Percentiles rank a stretch among this genome's conserved stretches.
Conservation (phyloP, 139 green algal genomes). For the Ulvella scutata region DNA sequence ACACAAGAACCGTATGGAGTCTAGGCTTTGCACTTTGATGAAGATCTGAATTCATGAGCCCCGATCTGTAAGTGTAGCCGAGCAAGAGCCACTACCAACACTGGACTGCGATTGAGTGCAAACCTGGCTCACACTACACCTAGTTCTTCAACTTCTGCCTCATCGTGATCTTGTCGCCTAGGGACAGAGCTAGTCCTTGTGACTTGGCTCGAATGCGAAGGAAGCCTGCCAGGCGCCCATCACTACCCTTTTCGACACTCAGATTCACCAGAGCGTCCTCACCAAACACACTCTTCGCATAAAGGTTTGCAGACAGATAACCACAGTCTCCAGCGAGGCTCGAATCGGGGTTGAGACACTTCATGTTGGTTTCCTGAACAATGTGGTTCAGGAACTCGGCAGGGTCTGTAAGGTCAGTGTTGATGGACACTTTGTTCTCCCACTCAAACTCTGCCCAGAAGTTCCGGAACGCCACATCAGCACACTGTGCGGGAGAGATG, state of each 20-base stretch:
- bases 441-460: slow-evolving; percentile 99
- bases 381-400: slow-evolving; percentile 88
- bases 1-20: no score
- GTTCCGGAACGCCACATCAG: slow-evolving; percentile 77
- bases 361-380: slow-evolving; percentile 91
- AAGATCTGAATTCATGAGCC: no score
- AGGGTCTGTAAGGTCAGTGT: slow-evolving; percentile 81
- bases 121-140: slow-evolving; percentile 10
- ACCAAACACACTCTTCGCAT: slow-evolving; percentile 93
- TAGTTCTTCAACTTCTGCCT: slow-evolving; percentile 62
- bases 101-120: no score
- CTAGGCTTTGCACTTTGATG: no score
- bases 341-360: slow-evolving; percentile 73
- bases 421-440: slow-evolving; percentile 98
- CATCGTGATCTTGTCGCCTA: slow-evolving; percentile 98
- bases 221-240: slow-evolving; percentile 79
- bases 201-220: slow-evolving; percentile 91
- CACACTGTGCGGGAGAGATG: slow-evolving; percentile 78
- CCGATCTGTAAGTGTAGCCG: no score
- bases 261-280: slow-evolving; percentile 98
- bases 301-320: slow-evolving; percentile 95
- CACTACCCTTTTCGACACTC: slow-evolving; percentile 74
- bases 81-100: no score
- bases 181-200: slow-evolving; percentile 75
- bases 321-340: slow-evolving; percentile 81